Evolutionary conservation across 2,329 filamentous ascomycete genomes (phyloP).

Genomic region (Fusarium odoratissimum): DNA sequence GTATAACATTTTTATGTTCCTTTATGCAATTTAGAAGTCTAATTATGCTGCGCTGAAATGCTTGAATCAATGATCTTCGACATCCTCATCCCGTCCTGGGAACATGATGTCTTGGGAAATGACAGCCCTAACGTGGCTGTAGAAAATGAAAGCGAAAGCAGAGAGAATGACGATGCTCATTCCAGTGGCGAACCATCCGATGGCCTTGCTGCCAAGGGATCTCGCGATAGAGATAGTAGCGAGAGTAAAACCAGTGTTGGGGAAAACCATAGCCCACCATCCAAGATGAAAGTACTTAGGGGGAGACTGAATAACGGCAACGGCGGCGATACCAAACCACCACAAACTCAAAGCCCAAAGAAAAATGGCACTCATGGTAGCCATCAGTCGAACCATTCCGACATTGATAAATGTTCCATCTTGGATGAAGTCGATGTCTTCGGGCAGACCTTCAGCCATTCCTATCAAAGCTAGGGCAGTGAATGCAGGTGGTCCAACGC

Average conservation of each 20-base stretch:
- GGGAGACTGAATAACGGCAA: conserved; percentile 50
- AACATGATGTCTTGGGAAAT: conserved; percentile 65
- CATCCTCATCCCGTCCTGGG: conserved; percentile 63
- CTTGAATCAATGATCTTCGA: conserved; percentile 55
- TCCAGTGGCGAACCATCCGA: conserved; percentile 60
- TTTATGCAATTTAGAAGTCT: neutral
- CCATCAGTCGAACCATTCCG: conserved; percentile 57
- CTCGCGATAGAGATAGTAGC: conserved; percentile 65
- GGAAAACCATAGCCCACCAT: conserved; percentile 73
- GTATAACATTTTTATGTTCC: neutral
- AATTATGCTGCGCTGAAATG: neutral
- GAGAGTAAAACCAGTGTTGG: conserved; percentile 69
- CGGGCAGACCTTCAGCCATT: conserved; percentile 63
- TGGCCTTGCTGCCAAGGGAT: conserved; percentile 55
- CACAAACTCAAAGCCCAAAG: conserved; percentile 72
- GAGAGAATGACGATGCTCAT: conserved; percentile 61
- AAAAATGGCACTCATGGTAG: conserved; percentile 63
- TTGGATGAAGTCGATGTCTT: conserved; percentile 57
- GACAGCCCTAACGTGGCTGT: conserved; percentile 57
- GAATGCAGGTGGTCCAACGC: conserved; percentile 77
- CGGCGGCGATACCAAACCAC: conserved; percentile 61
- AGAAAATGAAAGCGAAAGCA: conserved; percentile 58
- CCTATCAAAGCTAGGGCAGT: conserved; percentile 76
- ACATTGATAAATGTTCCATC: conserved; percentile 54
- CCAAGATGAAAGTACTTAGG: conserved; percentile 67